phyloP scores from a whole-genome alignment of 257 asterid genomes.

The Nicotiana undulata region DNA sequence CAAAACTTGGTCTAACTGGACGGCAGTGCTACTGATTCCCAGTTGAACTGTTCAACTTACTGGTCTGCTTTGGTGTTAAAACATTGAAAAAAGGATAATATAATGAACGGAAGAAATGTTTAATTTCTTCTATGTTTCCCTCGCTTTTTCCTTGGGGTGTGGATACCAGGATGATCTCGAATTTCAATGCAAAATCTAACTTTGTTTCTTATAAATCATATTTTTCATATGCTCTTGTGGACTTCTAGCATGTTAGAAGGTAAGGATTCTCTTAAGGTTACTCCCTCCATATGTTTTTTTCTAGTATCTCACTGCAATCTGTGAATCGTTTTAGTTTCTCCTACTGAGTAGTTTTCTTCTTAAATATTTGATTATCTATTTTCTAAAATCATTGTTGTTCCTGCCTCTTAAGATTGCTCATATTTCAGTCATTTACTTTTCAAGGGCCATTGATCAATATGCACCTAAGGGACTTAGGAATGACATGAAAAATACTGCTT shows the following conservation, averaged over 20 bases:
- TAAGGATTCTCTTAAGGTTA: background rate
- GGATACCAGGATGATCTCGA: background rate
- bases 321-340: background rate
- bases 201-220: background rate
- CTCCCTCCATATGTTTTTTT: background rate
- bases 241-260: background rate
- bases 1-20: background rate
- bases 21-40: background rate
- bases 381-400: background rate
- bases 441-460: background rate
- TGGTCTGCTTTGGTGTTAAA: background rate
- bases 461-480: background rate
- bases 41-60: background rate
- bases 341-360: background rate
- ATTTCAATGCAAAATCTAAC: background rate
- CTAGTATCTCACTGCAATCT: background rate
- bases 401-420: background rate
- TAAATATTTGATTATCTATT: background rate
- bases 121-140: background rate
- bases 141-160: background rate
- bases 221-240: background rate
- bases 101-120: background rate
- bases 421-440: background rate
- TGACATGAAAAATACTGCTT: background rate
- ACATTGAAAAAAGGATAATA: background rate